phyloP scores from a whole-genome alignment of 2,329 filamentous ascomycete genomes.

The Chaetomium sp. region DNA sequence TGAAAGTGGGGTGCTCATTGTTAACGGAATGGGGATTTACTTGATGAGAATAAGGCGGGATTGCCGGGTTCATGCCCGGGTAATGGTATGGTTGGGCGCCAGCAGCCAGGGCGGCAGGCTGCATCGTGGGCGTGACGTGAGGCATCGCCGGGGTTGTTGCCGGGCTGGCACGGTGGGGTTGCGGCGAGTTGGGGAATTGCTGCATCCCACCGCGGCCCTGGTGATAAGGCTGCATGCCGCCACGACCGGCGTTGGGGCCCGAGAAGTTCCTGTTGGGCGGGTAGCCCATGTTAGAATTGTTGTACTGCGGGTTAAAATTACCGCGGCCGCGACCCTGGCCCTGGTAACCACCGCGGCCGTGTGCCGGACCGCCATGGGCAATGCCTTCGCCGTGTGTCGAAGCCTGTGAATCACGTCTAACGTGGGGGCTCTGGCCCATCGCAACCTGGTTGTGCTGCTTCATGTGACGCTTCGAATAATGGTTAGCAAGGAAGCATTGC shows the following conservation, averaged over 20 bases:
- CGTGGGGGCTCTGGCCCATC: slow-evolving; percentile 62
- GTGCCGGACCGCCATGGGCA: slow-evolving; percentile 61
- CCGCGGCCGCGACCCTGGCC: slow-evolving; percentile 54
- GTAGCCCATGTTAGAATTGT: slow-evolving; percentile 49
- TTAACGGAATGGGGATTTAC: slow-evolving; percentile 55
- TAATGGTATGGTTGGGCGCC: slow-evolving; percentile 63
- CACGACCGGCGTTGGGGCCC: slow-evolving; percentile 51
- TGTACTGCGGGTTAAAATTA: slow-evolving; percentile 53
- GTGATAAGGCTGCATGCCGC: slow-evolving; percentile 50
- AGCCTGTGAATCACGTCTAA: slow-evolving; percentile 83
- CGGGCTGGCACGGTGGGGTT: slow-evolving; percentile 65
- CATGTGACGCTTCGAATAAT: slow-evolving; percentile 62
- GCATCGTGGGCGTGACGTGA: slow-evolving; percentile 69
- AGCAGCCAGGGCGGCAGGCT: slow-evolving; percentile 63
- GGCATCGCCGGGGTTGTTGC: slow-evolving; percentile 65
- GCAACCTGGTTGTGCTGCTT: slow-evolving; percentile 65
- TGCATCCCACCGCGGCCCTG: slow-evolving; percentile 51
- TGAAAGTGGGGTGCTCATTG: slow-evolving; percentile 44
- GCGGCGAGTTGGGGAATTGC: slow-evolving; percentile 60
- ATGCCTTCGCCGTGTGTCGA: slow-evolving; percentile 75
- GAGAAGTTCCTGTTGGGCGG: slow-evolving; percentile 45
- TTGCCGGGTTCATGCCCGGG: slow-evolving; percentile 47
- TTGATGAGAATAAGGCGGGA: slow-evolving; percentile 51
- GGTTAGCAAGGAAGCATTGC: slow-evolving; percentile 26
- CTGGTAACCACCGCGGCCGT: slow-evolving; percentile 59